These are phyloP conservation scores for Globisporangium iwayamae DNA, from an alignment of 352 stramenopile species.

Conservation along the genomic window DNA sequence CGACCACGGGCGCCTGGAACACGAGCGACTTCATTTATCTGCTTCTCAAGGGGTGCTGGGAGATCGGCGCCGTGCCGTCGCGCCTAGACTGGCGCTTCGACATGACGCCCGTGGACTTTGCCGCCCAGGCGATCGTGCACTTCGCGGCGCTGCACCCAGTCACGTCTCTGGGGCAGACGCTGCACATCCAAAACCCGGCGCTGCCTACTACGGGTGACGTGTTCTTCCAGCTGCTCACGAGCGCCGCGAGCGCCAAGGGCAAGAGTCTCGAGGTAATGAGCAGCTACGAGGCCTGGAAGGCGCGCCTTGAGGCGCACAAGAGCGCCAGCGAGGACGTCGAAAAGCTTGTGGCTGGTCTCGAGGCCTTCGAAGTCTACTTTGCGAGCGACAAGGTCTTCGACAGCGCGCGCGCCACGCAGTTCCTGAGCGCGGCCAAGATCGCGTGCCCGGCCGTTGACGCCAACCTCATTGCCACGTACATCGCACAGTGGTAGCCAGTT, in stretches of 20 bases:
- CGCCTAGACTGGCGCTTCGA: slow-evolving; percentile 83
- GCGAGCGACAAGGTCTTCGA: slow-evolving; percentile 66
- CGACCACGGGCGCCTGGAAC: slow-evolving; percentile 75
- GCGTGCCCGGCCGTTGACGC: slow-evolving; percentile 40
- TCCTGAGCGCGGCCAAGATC: slow-evolving; percentile 39
- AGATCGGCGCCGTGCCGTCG: slow-evolving; percentile 53
- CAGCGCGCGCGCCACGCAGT: slow-evolving; percentile 33
- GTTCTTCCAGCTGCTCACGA: slow-evolving; percentile 46
- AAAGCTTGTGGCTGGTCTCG: slow-evolving; percentile 55
- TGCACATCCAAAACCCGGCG: slow-evolving; percentile 71
- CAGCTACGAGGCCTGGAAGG: slow-evolving; percentile 44
- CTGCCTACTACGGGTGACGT: slow-evolving; percentile 35
- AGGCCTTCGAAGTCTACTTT: slow-evolving; percentile 68
- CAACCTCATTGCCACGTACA: slow-evolving; percentile 39
- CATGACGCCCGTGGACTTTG: slow-evolving; percentile 91
- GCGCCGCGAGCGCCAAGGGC: slow-evolving; percentile 11
- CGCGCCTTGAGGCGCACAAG: slow-evolving; percentile 25
- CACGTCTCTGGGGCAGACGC: slow-evolving; percentile 55
- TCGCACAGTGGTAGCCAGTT: slow-evolving; percentile 28
- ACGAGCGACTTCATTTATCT: slow-evolving; percentile 88
- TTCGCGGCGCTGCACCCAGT: slow-evolving; percentile 56
- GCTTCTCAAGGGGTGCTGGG: slow-evolving; percentile 76
- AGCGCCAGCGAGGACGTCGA: slow-evolving; percentile 36
- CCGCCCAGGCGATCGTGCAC: slow-evolving; percentile 79
- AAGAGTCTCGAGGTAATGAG: slow-evolving; percentile 24